Evolutionary conservation across 2,329 filamentous ascomycete genomes (phyloP).

Genomic region (Pyrenophora tritici-repentis): DNA sequence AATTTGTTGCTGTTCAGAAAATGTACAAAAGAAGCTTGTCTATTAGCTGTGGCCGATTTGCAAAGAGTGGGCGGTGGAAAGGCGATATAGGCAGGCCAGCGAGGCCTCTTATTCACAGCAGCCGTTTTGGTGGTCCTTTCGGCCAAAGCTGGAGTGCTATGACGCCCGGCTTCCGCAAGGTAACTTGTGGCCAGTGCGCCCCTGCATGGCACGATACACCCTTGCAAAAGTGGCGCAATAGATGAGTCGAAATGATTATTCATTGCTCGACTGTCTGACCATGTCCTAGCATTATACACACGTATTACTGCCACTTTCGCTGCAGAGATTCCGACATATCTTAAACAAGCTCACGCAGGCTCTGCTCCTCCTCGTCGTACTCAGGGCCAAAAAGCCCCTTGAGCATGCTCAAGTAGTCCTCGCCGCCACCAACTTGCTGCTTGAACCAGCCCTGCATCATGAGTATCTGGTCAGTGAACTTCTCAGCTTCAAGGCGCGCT

Average conservation of each 20-base stretch:
- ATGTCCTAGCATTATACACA: no score
- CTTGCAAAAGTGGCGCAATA: conserved; percentile 13
- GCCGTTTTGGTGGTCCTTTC: conserved; percentile 18
- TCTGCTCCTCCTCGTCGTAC: conserved; percentile 59
- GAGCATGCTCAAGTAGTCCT: conserved; percentile 52
- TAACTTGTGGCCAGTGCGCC: conserved; percentile 14
- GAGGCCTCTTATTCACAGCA: conserved; percentile 24
- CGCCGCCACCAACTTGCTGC: conserved; percentile 44
- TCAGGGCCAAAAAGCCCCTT: conserved; percentile 59
- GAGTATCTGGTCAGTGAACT: conserved; percentile 52
- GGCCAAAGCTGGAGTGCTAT: conserved; percentile 26
- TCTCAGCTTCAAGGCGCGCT: conserved; percentile 41
- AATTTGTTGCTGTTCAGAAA: conserved; percentile 1
- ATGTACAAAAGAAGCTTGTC: no score
- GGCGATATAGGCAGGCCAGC: conserved; percentile 15
- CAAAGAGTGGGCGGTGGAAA: not conserved
- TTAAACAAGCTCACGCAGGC: conserved; percentile 48
- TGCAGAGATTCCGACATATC: not conserved
- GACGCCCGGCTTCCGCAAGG: conserved; percentile 31
- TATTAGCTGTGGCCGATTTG: not conserved
- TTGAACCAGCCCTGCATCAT: conserved; percentile 54
- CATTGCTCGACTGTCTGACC: no score
- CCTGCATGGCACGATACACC: conserved; percentile 13
- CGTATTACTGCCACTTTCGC: no score
- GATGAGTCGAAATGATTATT: conserved; percentile 35